Conservation (phyloP, 2,329 filamentous ascomycete genomes). For the Aureobasidium melanogenum region DNA sequence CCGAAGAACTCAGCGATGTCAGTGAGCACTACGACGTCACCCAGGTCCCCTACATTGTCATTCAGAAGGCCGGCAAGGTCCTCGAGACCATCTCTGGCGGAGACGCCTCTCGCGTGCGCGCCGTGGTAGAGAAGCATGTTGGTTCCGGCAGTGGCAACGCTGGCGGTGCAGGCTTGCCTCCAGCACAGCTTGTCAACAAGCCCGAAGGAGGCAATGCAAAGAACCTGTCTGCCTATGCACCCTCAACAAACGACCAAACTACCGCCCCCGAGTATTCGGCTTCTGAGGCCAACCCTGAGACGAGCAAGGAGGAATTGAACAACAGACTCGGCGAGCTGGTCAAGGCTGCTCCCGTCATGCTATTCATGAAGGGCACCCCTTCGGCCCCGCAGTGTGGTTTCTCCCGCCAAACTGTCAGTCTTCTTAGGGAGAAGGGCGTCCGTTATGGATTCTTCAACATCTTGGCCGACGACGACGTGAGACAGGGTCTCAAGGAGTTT, state of each 20-base stretch:
- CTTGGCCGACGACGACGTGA: slow-evolving; percentile 89
- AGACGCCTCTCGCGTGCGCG: slow-evolving; percentile 76
- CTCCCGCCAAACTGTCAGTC: slow-evolving; percentile 76
- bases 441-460: slow-evolving; percentile 99
- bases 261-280: slow-evolving; percentile 40
- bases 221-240: slow-evolving; percentile 38
- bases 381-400: slow-evolving; percentile 85
- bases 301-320: slow-evolving; percentile 75
- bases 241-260: slow-evolving; percentile 31
- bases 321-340: slow-evolving; percentile 75
- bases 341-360: slow-evolving; percentile 92
- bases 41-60: slow-evolving; percentile 84
- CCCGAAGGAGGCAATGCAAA: slow-evolving; percentile 29
- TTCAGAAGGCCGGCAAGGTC: slow-evolving; percentile 65
- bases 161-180: slow-evolving; percentile 31
- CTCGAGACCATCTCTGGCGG: slow-evolving; percentile 84
- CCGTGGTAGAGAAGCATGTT: slow-evolving; percentile 76
- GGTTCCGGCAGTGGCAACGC: slow-evolving; percentile 32
- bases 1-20: slow-evolving; percentile 86
- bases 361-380: slow-evolving; percentile 98
- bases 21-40: slow-evolving; percentile 90
- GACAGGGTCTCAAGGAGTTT: slow-evolving; percentile 91
- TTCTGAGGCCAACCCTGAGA: slow-evolving; percentile 28
- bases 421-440: slow-evolving; percentile 80
- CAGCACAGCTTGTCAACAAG: slow-evolving; percentile 35